These are phyloP conservation scores for Pichia sp. DNA, from an alignment of 1,139 yeast species.

Conservation along the genomic window DNA sequence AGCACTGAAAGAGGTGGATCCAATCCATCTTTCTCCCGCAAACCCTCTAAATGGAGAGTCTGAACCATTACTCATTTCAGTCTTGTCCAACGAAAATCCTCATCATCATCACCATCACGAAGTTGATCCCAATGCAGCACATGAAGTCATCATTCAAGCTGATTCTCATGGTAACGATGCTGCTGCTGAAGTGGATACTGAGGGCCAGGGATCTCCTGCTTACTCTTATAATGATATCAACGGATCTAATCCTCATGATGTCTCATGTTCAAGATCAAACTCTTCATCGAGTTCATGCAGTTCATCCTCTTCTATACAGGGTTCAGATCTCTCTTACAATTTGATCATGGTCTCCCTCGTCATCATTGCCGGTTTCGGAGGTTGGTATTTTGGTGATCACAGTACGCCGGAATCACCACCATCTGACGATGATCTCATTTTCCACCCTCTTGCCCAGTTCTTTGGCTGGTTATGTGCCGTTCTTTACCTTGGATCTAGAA, in stretches of 20 bases:
- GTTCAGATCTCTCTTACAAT: constrained; percentile 37
- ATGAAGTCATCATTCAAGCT: constrained; percentile 13
- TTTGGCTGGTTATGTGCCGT: constrained; percentile 92
- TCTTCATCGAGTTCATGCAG: neutral
- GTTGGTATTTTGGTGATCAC: constrained; percentile 57
- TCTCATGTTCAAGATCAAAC: neutral
- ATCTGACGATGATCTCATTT: constrained; percentile 34
- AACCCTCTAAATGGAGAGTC: constrained; percentile 67
- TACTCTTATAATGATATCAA: constrained; percentile 1
- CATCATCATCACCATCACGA: constrained; percentile 11
- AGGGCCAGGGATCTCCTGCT: neutral
- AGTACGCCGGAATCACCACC: constrained; percentile 18
- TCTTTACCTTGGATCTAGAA: constrained; percentile 77
- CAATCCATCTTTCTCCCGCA: constrained; percentile 82
- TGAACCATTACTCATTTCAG: constrained; percentile 30
- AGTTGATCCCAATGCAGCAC: constrained; percentile 7
- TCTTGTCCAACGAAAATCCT: constrained; percentile 21
- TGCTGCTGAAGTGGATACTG: neutral
- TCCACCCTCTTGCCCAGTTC: constrained; percentile 74
- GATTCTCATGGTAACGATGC: neutral
- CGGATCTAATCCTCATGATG: neutral
- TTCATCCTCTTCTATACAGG: neutral
- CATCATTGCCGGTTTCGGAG: constrained; percentile 68
- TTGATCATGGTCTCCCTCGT: constrained; percentile 62
- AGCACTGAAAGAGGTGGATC: constrained; percentile 42